Conservation (phyloP, 495 filamentous ascomycete genomes). For the Hypoxylon perforatum region DNA sequence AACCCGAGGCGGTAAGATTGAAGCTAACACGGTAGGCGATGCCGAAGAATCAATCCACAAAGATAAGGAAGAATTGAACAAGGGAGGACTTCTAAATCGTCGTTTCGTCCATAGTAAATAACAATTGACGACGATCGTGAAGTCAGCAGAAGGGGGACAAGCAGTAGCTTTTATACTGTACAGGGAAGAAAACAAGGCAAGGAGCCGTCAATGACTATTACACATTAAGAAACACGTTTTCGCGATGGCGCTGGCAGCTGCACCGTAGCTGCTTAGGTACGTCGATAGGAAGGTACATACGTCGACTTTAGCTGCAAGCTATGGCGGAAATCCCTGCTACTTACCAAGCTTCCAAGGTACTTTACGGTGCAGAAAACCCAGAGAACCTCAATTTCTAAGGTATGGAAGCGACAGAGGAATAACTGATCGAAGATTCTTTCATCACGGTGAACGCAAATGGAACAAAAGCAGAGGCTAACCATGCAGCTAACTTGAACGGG, state of each 20-base stretch:
- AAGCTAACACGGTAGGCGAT: constrained; percentile 28
- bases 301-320: constrained; percentile 5
- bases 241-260: constrained; percentile 8
- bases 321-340: constrained; percentile 29
- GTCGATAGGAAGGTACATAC: no score
- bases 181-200: constrained; percentile 17
- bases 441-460: constrained; percentile 46
- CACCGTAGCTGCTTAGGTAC: constrained; percentile 6
- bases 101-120: constrained; percentile 28
- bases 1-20: constrained; percentile 10
- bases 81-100: constrained; percentile 13
- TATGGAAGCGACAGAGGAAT: constrained; percentile 28
- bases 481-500: constrained; percentile 46
- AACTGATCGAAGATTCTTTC: constrained; percentile 40
- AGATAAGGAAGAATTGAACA: constrained; percentile 28
- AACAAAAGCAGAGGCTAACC: constrained; percentile 41
- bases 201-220: constrained; percentile 35
- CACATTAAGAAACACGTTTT: constrained; percentile 32
- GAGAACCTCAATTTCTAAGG: constrained; percentile 1
- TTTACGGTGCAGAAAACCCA: constrained; percentile 8
- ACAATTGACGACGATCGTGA: constrained; percentile 39
- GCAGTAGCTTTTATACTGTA: constrained; percentile 37
- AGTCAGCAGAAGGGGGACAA: constrained; percentile 27
- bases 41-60: constrained; percentile 22
- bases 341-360: constrained; percentile 24